Evolutionary conservation across 352 stramenopile genomes (phyloP), one percentile per base, ranked within the genome.

Genomic region (Globisporangium perplexum): DNA sequence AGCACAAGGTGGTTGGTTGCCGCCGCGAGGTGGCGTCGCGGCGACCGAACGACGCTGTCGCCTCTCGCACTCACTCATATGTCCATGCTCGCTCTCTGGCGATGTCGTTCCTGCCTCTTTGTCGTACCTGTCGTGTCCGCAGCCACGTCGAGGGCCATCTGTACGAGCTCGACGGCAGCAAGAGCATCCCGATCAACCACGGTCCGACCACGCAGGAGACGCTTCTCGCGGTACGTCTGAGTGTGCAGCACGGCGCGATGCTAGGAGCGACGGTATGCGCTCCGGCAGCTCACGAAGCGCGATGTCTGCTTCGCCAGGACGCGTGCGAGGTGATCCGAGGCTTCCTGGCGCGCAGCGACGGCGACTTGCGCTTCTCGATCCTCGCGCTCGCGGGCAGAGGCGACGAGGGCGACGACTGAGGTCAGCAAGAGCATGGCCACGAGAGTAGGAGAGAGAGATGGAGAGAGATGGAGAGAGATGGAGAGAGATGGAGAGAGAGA

Each of bases 101-200:
- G 31, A 5, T 30, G 5, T 30, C 26, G 3, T 30, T 2, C 26
- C 26, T 30, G 3, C 26, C 26, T 2, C 26, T 5, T 5, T 2
- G 33, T 24, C 7, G n/a, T 24, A 4, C n/a, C 7, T 1, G 22
- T 22, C 14, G 3, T 49, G 1, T 11, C 41, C 45, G 30, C 58
- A 95, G 81, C 47, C 77, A 85, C 50, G 85, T 98, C 10, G 86
- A 98, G 53, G 89, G 86, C 7, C 66, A 85, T 51, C 59, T 99
- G 55, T 98, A 98, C 66, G 95, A 98, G 66, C 80, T 99, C 43
- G 96, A 99, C 68, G 96, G 96, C 23, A 81, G 95, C 14, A 98
- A 98, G 70, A 81, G 91, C 47, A 91, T 79, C 33, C 93, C 96
- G 1, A 94, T 98, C 56, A 95, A 96, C 61, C 95, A 98, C 59